Conservation (phyloP, 2,329 filamentous ascomycete species). For the Cephalotrichum gorgonifer region DNA sequence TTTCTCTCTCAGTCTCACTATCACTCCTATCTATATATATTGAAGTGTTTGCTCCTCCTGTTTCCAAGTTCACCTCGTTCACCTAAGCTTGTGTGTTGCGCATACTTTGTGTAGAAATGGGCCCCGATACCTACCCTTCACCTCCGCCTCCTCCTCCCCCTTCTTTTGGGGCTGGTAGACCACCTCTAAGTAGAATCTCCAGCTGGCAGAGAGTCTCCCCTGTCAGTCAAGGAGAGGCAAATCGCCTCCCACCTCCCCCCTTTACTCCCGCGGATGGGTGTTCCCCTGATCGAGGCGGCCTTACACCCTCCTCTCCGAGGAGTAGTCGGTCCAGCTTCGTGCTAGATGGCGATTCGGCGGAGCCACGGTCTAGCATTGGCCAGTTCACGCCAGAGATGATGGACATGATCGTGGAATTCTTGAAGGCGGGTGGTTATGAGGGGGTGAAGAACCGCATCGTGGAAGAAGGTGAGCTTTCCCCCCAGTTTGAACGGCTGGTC, state of each 20-base stretch:
- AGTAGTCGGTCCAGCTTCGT: background rate
- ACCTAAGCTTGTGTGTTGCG: too few species aligned
- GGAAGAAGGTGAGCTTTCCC: slow-evolving; percentile 8
- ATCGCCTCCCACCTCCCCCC: background rate
- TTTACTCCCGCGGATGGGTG: too few species aligned
- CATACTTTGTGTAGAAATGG: too few species aligned
- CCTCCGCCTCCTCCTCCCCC: background rate
- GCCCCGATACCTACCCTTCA: too few species aligned
- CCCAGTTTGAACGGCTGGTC: background rate
- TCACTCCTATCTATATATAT: too few species aligned
- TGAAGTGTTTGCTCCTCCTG: too few species aligned
- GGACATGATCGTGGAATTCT: background rate
- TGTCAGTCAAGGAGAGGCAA: background rate
- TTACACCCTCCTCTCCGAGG: background rate
- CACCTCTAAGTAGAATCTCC: background rate
- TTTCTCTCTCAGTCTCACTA: too few species aligned
- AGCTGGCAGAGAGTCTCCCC: background rate
- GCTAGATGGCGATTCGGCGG: background rate
- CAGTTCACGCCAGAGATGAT: background rate
- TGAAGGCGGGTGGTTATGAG: background rate
- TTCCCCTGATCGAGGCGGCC: background rate
- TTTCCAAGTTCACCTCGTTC: too few species aligned
- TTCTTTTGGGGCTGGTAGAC: background rate
- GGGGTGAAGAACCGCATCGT: background rate
- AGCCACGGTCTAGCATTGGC: background rate